Percentiles rank a stretch among this genome's conserved stretches.
These are phyloP conservation scores for Blastobotrys proliferans DNA, from an alignment of 1,139 yeast species.

Conservation along the genomic window DNA sequence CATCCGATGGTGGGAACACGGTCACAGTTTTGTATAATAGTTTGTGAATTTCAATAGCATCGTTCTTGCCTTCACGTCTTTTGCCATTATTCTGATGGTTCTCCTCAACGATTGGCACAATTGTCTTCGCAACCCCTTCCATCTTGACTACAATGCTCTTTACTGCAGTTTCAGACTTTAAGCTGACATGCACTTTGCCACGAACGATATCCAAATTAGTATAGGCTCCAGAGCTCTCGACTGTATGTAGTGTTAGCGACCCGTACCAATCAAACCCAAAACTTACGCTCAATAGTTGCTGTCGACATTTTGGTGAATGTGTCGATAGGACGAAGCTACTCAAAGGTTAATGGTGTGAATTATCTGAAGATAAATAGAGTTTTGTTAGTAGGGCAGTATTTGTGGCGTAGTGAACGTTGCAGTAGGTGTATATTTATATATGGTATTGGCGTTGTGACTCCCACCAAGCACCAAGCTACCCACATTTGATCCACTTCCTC, in stretches of 20 bases:
- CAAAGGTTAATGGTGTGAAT: too few species aligned
- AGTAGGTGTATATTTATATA: too few species aligned
- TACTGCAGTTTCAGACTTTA: constrained; percentile 46
- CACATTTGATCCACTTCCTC: too few species aligned
- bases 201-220: constrained; percentile 49
- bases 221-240: constrained; percentile 34
- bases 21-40: constrained; percentile 52
- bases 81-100: constrained; percentile 19
- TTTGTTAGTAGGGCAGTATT: too few species aligned
- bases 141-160: constrained; percentile 54
- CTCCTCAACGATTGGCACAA: constrained; percentile 26
- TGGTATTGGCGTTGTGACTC: too few species aligned
- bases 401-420: too few species aligned
- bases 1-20: constrained; percentile 59
- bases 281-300: constrained; percentile 2
- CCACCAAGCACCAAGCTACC: too few species aligned
- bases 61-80: constrained; percentile 22
- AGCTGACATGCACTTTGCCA: constrained; percentile 47
- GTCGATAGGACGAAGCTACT: too few species aligned
- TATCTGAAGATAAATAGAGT: too few species aligned
- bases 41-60: constrained; percentile 47
- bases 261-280: not conserved
- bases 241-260: not conserved
- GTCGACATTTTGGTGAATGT: constrained; percentile 2
- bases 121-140: constrained; percentile 51